Evolutionary conservation across 164 flowering plant genomes (phyloP).

Genomic region (Vitis vinifera): DNA sequence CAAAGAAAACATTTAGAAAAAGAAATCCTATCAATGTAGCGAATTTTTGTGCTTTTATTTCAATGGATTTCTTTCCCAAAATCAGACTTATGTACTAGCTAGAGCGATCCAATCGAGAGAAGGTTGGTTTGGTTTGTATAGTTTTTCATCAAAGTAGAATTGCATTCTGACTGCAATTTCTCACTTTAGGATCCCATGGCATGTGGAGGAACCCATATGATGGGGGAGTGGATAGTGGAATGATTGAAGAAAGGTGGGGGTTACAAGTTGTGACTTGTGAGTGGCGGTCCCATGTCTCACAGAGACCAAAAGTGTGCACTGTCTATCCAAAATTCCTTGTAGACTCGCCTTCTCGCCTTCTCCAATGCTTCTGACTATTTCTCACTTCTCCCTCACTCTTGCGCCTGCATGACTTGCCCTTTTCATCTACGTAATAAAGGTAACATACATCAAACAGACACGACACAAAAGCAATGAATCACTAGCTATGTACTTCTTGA

Average conservation of each 20-base stretch:
- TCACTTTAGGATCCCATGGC: conserved; percentile 8
- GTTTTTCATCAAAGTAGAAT: conserved; percentile 8
- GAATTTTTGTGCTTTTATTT: too few species aligned
- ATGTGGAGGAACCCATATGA: conserved; percentile 13
- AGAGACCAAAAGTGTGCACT: not conserved
- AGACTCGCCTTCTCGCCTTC: not conserved
- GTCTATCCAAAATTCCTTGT: conserved; percentile 6
- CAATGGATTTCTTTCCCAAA: too few species aligned
- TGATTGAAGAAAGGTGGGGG: conserved; percentile 18
- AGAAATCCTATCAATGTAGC: too few species aligned
- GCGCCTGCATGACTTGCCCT: conserved; percentile 40
- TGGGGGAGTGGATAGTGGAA: not conserved
- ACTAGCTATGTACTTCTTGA: too few species aligned
- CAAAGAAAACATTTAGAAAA: too few species aligned
- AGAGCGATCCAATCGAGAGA: too few species aligned
- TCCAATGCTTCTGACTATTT: conserved; percentile 11
- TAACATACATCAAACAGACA: not conserved
- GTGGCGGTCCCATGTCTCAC: conserved; percentile 14
- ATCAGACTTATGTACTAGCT: too few species aligned
- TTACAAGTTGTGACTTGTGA: conserved; percentile 20
- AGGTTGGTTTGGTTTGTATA: too few species aligned
- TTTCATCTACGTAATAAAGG: conserved; percentile 30
- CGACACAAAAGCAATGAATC: not conserved
- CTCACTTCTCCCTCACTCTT: conserved; percentile 7
- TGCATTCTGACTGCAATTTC: not conserved